A percentile compares a stretch with the other conserved stretches of the same genome.
Evolutionary conservation across 306 rosid species (phyloP).

Genomic region (Cucumis sativus): DNA sequence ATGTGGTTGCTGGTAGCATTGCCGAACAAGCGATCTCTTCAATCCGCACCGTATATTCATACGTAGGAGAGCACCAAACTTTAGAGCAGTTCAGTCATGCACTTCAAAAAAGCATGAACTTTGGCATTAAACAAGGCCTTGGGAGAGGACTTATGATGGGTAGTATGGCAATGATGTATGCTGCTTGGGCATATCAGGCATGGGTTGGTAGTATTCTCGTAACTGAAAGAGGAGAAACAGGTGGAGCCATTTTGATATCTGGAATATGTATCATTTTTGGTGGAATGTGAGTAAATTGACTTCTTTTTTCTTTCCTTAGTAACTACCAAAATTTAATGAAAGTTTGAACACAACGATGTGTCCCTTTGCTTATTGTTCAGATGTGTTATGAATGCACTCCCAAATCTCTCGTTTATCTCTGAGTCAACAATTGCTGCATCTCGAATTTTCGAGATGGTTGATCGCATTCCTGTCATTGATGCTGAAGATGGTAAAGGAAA

Average conservation of each 20-base stretch:
- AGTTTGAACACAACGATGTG: neutral
- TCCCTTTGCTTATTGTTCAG: conserved; percentile 16
- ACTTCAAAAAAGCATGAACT: conserved; percentile 30
- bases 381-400: conserved; percentile 66
- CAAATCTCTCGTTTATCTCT: conserved; percentile 37
- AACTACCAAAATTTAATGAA: neutral
- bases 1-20: conserved; percentile 57
- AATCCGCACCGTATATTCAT: conserved; percentile 52
- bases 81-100: conserved; percentile 37
- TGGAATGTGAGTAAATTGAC: conserved; percentile 53
- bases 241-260: conserved; percentile 52
- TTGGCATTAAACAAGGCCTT: conserved; percentile 60
- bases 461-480: conserved; percentile 23
- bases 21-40: conserved; percentile 83
- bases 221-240: conserved; percentile 42
- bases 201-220: conserved; percentile 68
- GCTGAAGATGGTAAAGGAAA: conserved; percentile 27
- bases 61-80: conserved; percentile 57
- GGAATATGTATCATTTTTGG: conserved; percentile 57
- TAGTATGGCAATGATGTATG: conserved; percentile 58
- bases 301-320: neutral
- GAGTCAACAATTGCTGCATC: conserved; percentile 43
- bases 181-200: conserved; percentile 62
- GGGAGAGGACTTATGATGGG: conserved; percentile 65
- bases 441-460: conserved; percentile 41